A percentile compares a stretch with the other conserved stretches of the same genome.
phyloP scores from a whole-genome alignment of 768 basidiomycete genomes.

The Porphyrellus cyaneotinctus region DNA sequence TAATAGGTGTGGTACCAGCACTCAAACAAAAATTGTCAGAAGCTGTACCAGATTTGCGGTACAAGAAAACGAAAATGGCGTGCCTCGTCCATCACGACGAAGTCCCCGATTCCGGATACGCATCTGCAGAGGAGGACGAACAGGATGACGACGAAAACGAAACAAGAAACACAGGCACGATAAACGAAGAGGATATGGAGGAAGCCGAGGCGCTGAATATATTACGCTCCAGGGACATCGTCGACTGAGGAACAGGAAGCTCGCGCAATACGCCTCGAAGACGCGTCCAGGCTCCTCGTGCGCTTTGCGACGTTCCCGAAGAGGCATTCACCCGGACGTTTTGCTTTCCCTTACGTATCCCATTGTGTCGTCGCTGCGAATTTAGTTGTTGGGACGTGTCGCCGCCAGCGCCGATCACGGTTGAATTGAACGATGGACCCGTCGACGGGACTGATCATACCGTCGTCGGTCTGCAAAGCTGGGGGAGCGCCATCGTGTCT shows the following conservation, averaged over 20 bases:
- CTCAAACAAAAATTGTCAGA: constrained; percentile 17
- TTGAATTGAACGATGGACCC: constrained; percentile 66
- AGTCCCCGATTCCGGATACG: constrained; percentile 74
- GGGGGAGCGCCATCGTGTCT: constrained; percentile 75
- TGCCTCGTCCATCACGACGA: constrained; percentile 36
- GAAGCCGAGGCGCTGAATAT: constrained; percentile 41
- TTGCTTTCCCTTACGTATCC: constrained; percentile 36
- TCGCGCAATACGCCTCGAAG: constrained; percentile 47
- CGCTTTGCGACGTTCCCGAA: constrained; percentile 43
- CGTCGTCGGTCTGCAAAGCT: constrained; percentile 79
- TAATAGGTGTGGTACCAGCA: constrained; percentile 11
- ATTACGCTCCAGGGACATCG: constrained; percentile 48
- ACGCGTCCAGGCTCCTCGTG: constrained; percentile 55
- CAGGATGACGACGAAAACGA: too few relatives aligned
- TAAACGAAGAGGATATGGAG: too few relatives aligned
- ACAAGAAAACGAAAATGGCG: constrained; percentile 15
- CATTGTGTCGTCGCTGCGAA: not conserved
- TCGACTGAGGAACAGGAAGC: constrained; percentile 36
- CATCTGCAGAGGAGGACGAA: constrained; percentile 63
- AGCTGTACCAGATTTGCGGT: constrained; percentile 22
- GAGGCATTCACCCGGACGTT: constrained; percentile 49
- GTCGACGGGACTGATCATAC: constrained; percentile 65
- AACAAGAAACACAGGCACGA: too few relatives aligned
- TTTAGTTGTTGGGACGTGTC: not conserved
- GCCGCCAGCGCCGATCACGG: constrained; percentile 32